Conservation (phyloP, 768 basidiomycete genomes). For the Auriscalpium orientale region DNA sequence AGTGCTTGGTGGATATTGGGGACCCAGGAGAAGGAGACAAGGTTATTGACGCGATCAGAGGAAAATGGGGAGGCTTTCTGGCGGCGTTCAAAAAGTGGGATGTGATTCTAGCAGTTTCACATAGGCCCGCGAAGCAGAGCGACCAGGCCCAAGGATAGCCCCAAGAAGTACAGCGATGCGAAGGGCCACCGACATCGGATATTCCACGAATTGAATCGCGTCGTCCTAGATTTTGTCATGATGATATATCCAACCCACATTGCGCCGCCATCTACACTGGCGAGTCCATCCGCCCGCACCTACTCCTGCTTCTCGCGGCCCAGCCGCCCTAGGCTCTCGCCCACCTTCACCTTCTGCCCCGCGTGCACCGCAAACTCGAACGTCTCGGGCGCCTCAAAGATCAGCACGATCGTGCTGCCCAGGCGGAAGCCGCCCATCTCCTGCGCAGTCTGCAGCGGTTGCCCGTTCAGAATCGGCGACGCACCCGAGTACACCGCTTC, state of each 20-base stretch:
- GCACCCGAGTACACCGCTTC: constrained; percentile 90
- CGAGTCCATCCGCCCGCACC: background rate
- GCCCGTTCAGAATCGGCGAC: constrained; percentile 75
- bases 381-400: constrained; percentile 86
- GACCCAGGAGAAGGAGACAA: constrained; percentile 1
- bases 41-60: background rate
- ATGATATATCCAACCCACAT: background rate
- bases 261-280: background rate
- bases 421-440: constrained; percentile 98
- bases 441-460: constrained; percentile 80
- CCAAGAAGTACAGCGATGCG: background rate
- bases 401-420: constrained; percentile 94
- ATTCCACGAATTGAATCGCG: background rate
- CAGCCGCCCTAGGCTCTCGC: constrained; percentile 66
- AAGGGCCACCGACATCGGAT: background rate
- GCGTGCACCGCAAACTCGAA: constrained; percentile 74
- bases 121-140: no score
- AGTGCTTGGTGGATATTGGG: background rate
- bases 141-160: background rate
- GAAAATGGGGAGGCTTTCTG: background rate
- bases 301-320: constrained; percentile 23
- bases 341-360: constrained; percentile 84
- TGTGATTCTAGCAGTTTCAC: background rate
- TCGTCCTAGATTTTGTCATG: background rate
- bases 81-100: background rate